phyloP scores from a whole-genome alignment of 2,329 filamentous ascomycete genomes.

The Penicillium sclerotiorum region DNA sequence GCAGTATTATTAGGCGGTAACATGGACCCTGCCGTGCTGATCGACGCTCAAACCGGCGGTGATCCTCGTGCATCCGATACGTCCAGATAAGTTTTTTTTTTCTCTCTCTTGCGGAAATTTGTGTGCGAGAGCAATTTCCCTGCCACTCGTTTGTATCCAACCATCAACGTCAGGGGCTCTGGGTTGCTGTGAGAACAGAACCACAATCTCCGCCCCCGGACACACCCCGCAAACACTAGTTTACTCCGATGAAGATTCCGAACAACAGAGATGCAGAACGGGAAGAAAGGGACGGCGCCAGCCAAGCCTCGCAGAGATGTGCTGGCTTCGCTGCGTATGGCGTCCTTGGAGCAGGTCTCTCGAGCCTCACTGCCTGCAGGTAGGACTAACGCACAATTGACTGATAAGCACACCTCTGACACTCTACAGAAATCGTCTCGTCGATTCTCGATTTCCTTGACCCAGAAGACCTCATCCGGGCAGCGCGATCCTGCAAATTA shows the following conservation, averaged over 20 bases:
- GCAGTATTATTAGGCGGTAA: conserved; percentile 6
- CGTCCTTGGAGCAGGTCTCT: conserved; percentile 72
- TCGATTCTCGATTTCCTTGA: conserved; percentile 88
- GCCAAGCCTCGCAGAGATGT: conserved; percentile 55
- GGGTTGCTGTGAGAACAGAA: background rate
- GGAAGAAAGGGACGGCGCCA: conserved; percentile 47
- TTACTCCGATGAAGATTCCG: conserved; percentile 30
- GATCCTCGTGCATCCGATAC: conserved; percentile 9
- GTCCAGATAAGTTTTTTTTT: background rate
- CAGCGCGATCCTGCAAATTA: conserved; percentile 79
- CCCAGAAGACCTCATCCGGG: conserved; percentile 79
- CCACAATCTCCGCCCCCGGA: conserved; percentile 3
- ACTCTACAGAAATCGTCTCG: conserved; percentile 73
- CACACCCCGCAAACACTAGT: conserved; percentile 7
- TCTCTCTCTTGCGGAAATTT: background rate
- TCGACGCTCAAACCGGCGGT: conserved; percentile 9
- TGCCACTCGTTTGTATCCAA: background rate
- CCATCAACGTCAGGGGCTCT: background rate
- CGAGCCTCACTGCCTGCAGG: conserved; percentile 82
- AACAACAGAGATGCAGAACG: conserved; percentile 49
- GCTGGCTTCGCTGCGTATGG: conserved; percentile 75
- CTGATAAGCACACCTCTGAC: conserved; percentile 24
- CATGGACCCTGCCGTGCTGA: conserved; percentile 8
- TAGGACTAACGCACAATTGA: conserved; percentile 42
- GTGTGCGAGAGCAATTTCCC: background rate